phyloP scores from a whole-genome alignment of 306 rosid genomes.

The Calophaca sinica region DNA sequence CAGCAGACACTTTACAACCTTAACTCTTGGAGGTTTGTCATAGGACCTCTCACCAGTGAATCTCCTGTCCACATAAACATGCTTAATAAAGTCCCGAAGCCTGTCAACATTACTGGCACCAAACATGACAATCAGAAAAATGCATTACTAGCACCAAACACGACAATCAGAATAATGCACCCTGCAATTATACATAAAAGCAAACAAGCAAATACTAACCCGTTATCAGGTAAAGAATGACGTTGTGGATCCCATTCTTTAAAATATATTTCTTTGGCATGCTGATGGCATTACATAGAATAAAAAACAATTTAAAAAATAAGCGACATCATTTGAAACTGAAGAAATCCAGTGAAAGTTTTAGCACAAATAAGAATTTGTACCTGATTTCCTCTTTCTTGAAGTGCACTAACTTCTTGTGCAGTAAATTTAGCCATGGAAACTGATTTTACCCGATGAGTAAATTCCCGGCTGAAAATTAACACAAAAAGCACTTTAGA shows the following conservation, averaged over 20 bases:
- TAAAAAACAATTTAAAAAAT: slow-evolving; percentile 20
- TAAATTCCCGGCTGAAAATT: slow-evolving; percentile 89
- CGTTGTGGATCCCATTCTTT: slow-evolving; percentile 86
- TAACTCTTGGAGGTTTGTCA: slow-evolving; percentile 78
- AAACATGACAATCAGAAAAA: slow-evolving; percentile 57
- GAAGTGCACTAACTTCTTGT: slow-evolving; percentile 92
- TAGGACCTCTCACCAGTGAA: slow-evolving; percentile 69
- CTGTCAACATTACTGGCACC: slow-evolving; percentile 78
- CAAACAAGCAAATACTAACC: slow-evolving; percentile 54
- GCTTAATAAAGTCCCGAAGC: slow-evolving; percentile 87
- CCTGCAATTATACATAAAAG: slow-evolving; percentile 18
- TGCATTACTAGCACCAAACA: slow-evolving; percentile 66
- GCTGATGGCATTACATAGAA: slow-evolving; percentile 56
- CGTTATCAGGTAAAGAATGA: slow-evolving; percentile 82
- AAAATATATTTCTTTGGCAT: slow-evolving; percentile 78
- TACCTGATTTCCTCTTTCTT: slow-evolving; percentile 96
- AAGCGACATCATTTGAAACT: slow-evolving; percentile 29
- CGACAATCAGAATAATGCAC: slow-evolving; percentile 55
- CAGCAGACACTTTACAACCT: slow-evolving; percentile 55
- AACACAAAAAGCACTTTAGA: slow-evolving; percentile 38
- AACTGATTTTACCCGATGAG: slow-evolving; percentile 90
- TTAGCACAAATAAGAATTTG: slow-evolving; percentile 25
- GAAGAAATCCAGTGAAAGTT: slow-evolving; percentile 32
- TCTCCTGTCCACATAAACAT: slow-evolving; percentile 84
- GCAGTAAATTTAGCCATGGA: slow-evolving; percentile 92